phyloP scores from a whole-genome alignment of 495 filamentous ascomycete genomes.

The Penicillium cinerascens region DNA sequence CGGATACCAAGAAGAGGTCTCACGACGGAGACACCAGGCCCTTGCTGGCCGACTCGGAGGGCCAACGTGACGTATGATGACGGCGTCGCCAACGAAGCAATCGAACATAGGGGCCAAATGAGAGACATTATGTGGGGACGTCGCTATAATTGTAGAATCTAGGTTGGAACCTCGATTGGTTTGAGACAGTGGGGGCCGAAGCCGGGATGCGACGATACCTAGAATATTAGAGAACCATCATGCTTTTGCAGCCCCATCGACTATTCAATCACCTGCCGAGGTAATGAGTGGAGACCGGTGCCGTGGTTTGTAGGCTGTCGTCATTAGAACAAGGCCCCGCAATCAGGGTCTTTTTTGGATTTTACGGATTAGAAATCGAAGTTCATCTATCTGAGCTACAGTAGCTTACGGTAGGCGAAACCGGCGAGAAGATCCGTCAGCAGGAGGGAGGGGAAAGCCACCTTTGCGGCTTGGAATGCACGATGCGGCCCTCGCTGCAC shows the following conservation, averaged over 20 bases:
- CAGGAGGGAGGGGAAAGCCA: not conserved
- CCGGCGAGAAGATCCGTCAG: no score
- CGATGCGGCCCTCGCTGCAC: not conserved
- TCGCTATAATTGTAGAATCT: conserved; percentile 13
- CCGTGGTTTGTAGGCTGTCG: no score
- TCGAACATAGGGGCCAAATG: conserved; percentile 5
- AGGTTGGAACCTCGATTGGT: no score
- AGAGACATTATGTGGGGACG: conserved; percentile 13
- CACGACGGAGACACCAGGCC: conserved; percentile 25
- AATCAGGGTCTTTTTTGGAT: no score
- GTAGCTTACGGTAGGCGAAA: no score
- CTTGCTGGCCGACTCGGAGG: conserved; percentile 21
- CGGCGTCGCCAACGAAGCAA: not conserved
- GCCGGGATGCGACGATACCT: not conserved
- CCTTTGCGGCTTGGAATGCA: not conserved
- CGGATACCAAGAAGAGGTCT: conserved; percentile 6
- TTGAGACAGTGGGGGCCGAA: conserved; percentile 7
- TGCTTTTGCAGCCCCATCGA: not conserved
- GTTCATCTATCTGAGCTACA: no score
- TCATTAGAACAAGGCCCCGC: no score
- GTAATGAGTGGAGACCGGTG: no score
- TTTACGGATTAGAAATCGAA: no score
- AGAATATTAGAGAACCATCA: not conserved
- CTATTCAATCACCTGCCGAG: not conserved
- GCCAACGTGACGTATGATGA: not conserved